Evolutionary conservation across 2,329 filamentous ascomycete species (phyloP).

Genomic region (Calonectria fujianensis): DNA sequence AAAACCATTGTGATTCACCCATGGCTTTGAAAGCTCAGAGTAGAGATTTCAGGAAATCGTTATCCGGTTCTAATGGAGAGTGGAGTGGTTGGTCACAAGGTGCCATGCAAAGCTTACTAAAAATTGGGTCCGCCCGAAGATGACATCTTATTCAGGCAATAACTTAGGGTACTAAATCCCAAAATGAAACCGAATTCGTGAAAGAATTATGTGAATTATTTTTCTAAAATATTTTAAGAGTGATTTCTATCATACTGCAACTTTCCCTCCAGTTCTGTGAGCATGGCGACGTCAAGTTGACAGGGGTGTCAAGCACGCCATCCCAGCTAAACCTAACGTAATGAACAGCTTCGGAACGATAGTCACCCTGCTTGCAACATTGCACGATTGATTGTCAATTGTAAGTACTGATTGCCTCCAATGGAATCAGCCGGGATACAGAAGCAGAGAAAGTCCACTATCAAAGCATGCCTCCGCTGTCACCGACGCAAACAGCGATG

Average conservation of each 20-base stretch:
- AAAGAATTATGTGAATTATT: no score
- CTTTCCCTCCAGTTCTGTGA: not conserved
- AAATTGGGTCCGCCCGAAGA: no score
- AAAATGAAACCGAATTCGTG: not conserved
- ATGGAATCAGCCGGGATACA: conserved; percentile 15
- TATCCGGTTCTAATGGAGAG: not conserved
- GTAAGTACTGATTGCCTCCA: not conserved
- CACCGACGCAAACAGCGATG: conserved; percentile 38
- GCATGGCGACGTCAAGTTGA: not conserved
- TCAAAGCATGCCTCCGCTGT: conserved; percentile 38
- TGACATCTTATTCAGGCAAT: no score
- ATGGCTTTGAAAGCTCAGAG: not conserved
- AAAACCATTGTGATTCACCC: not conserved
- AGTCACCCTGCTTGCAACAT: not conserved
- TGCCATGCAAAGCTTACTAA: not conserved
- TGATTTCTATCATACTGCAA: not conserved
- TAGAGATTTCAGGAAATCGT: not conserved
- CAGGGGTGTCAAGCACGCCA: conserved; percentile 21
- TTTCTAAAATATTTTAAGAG: not conserved
- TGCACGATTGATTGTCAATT: not conserved
- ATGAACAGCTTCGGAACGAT: not conserved
- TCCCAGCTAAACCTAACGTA: conserved; percentile 7
- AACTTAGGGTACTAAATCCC: no score
- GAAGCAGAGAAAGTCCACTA: conserved; percentile 28
- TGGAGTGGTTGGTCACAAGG: not conserved